A percentile compares a stretch with the other conserved stretches of the same genome.
Conservation (phyloP, 164 flowering plant genomes). For the Umbilicus rupestris region DNA sequence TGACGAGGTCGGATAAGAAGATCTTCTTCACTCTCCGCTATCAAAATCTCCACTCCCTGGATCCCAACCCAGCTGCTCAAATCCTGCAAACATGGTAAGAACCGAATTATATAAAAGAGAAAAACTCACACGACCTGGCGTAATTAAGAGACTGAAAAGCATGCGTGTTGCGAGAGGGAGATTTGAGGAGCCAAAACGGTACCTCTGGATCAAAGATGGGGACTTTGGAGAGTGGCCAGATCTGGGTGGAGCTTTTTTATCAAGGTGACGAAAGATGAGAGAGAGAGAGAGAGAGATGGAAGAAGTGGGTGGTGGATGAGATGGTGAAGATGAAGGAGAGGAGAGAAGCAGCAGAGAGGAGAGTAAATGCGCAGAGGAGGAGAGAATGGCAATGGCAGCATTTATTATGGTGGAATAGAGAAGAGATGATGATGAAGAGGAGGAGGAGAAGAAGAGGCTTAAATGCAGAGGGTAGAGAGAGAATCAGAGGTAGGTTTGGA, state of each 20-base stretch:
- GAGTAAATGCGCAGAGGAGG: constrained; percentile 6
- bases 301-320: background rate
- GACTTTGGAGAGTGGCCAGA: background rate
- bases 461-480: constrained; percentile 6
- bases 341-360: constrained; percentile 1
- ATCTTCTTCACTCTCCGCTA: no score
- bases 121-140: background rate
- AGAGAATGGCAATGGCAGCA: background rate
- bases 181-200: background rate
- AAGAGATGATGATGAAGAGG: background rate
- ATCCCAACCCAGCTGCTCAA: background rate
- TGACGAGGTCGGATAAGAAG: no score
- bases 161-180: background rate
- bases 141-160: background rate
- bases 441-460: background rate
- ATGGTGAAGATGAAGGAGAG: background rate
- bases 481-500: constrained; percentile 4
- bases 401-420: background rate
- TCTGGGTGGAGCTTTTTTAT: background rate
- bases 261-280: background rate
- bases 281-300: background rate
- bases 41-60: background rate
- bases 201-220: background rate
- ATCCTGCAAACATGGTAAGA: background rate
- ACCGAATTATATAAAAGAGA: background rate